These are phyloP conservation scores for Paragyromitra xinjiangensis DNA, from an alignment of 495 filamentous ascomycete genomes.

Conservation along the genomic window DNA sequence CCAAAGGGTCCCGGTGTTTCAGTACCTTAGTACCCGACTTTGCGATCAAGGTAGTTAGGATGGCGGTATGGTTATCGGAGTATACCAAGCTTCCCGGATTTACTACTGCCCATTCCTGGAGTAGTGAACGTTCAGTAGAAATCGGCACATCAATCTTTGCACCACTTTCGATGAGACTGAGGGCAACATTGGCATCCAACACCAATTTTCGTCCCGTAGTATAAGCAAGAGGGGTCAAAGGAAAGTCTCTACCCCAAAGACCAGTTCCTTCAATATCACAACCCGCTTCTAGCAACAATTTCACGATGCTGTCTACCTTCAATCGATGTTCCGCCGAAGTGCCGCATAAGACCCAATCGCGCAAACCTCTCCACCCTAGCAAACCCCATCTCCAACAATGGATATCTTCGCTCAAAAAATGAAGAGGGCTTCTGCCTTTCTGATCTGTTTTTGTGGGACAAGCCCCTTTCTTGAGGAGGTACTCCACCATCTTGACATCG, in stretches of 20 bases:
- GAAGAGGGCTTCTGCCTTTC: slow-evolving; percentile 12
- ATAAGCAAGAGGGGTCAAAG: slow-evolving; percentile 23
- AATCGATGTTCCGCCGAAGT: slow-evolving; percentile 15
- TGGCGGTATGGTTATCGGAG: not conserved
- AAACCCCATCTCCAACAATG: not conserved
- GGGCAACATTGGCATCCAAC: slow-evolving; percentile 21
- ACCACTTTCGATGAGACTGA: slow-evolving; percentile 14
- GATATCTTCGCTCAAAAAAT: slow-evolving; percentile 26
- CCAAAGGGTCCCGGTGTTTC: slow-evolving; percentile 3
- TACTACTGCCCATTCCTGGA: slow-evolving; percentile 12
- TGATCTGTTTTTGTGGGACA: not conserved
- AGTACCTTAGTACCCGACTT: not conserved
- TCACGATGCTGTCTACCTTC: slow-evolving; percentile 18
- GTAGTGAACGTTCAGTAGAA: not conserved
- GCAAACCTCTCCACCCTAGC: slow-evolving; percentile 22
- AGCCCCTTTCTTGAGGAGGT: slow-evolving; percentile 13
- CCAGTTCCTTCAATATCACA: slow-evolving; percentile 10
- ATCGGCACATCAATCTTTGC: slow-evolving; percentile 23
- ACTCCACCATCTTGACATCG: slow-evolving; percentile 14
- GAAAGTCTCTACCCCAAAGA: not conserved
- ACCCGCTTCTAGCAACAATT: slow-evolving; percentile 13
- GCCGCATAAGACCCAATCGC: slow-evolving; percentile 19
- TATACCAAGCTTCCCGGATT: slow-evolving; percentile 2
- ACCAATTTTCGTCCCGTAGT: not conserved
- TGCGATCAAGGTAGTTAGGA: slow-evolving; percentile 10